Conservation (phyloP, 495 filamentous ascomycete species). For the Stereocaulon alpinum region DNA sequence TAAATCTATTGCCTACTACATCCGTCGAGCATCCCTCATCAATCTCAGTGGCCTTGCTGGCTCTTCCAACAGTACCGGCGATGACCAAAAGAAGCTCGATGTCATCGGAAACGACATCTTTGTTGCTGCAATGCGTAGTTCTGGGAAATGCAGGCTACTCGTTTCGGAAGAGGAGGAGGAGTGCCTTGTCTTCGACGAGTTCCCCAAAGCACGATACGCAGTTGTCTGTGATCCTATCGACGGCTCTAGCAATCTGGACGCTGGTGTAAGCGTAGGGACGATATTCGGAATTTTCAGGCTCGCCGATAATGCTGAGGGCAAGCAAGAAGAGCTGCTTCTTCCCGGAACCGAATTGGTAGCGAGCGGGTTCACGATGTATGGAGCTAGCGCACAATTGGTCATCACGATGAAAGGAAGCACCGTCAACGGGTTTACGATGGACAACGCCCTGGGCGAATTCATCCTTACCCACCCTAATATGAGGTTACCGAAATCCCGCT, state of each 20-base stretch:
- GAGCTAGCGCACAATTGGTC: slow-evolving; percentile 89
- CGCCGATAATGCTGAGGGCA: slow-evolving; percentile 54
- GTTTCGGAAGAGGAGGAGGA: slow-evolving; percentile 97
- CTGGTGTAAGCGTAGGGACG: slow-evolving; percentile 94
- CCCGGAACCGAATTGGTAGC: slow-evolving; percentile 88
- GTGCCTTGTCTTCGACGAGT: slow-evolving; percentile 73
- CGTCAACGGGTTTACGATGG: slow-evolving; percentile 96
- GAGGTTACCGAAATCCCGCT: slow-evolving; percentile 64
- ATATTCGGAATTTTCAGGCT: slow-evolving; percentile 95
- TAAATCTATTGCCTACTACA: slow-evolving; percentile 99
- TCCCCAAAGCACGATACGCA: slow-evolving; percentile 74
- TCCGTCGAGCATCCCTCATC: slow-evolving; percentile 91
- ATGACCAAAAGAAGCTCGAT: slow-evolving; percentile 99
- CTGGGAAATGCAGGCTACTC: slow-evolving; percentile 76
- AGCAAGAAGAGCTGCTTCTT: slow-evolving; percentile 64
- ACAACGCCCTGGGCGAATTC: slow-evolving; percentile 94
- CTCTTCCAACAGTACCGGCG: slow-evolving; percentile 87
- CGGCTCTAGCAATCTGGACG: slow-evolving; percentile 93
- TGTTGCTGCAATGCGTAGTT: slow-evolving; percentile 84
- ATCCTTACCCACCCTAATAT: slow-evolving; percentile 96
- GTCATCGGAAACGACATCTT: slow-evolving; percentile 98
- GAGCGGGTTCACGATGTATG: slow-evolving; percentile 98
- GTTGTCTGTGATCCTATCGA: slow-evolving; percentile 98
- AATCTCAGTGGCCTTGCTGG: slow-evolving; percentile 93
- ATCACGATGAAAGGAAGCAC: slow-evolving; percentile 90